Percentiles rank a stretch among this genome's conserved stretches.
These are phyloP conservation scores for Pythium grandisporangium DNA, from an alignment of 352 stramenopile species.

Conservation along the genomic window DNA sequence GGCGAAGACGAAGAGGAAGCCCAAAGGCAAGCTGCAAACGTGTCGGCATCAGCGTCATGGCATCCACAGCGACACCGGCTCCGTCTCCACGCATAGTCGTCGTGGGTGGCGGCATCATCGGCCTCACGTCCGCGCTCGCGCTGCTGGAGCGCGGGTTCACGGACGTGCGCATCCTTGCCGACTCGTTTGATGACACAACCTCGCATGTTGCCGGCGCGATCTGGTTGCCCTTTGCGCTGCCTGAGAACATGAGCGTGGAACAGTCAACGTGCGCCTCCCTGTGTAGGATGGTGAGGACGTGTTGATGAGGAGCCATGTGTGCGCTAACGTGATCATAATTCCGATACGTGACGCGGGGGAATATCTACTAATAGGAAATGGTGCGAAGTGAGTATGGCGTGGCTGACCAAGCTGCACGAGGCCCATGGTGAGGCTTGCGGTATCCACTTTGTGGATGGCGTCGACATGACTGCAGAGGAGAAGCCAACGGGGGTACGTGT, in stretches of 20 bases:
- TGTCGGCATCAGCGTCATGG: too few relatives aligned
- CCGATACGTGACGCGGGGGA: not conserved
- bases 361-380: constrained; percentile 24
- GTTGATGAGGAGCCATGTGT: too few relatives aligned
- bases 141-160: constrained; percentile 43
- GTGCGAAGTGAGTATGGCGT: constrained; percentile 56
- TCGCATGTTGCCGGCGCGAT: constrained; percentile 63
- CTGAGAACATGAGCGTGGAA: constrained; percentile 18
- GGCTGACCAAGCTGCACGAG: constrained; percentile 29
- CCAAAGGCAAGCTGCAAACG: too few relatives aligned
- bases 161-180: constrained; percentile 35
- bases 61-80: too few relatives aligned
- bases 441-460: constrained; percentile 41
- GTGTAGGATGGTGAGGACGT: too few relatives aligned
- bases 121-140: constrained; percentile 51
- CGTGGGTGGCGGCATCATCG: constrained; percentile 56
- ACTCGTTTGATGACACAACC: constrained; percentile 41
- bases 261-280: constrained; percentile 22
- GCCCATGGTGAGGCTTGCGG: constrained; percentile 30
- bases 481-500: constrained; percentile 19
- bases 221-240: constrained; percentile 65
- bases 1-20: too few relatives aligned
- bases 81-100: constrained; percentile 26
- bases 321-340: too few relatives aligned
- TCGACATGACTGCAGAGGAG: constrained; percentile 29